Evolutionary conservation across 495 filamentous ascomycete genomes (phyloP).

Genomic region (Aspergillus egyptiacus): DNA sequence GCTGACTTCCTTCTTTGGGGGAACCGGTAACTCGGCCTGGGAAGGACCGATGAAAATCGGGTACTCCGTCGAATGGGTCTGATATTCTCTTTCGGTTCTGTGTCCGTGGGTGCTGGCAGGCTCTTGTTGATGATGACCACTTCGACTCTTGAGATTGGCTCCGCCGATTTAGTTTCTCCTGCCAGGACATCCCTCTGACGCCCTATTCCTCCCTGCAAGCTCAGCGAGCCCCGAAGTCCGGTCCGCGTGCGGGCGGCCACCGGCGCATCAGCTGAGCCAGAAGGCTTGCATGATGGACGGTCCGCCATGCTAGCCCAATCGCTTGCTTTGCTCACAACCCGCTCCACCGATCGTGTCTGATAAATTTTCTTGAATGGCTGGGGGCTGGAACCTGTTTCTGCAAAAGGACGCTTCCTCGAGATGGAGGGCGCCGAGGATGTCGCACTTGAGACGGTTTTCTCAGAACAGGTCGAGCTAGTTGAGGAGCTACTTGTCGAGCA

Average conservation of each 20-base stretch:
- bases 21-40: neutral
- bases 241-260: conserved; percentile 21
- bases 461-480: neutral
- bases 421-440: conserved; percentile 31
- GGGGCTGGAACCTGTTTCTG: conserved; percentile 13
- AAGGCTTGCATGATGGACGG: neutral
- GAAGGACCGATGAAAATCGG: conserved; percentile 3
- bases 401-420: conserved; percentile 20
- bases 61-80: conserved; percentile 6
- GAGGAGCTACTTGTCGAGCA: conserved; percentile 1
- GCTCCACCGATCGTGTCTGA: conserved; percentile 7
- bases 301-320: neutral
- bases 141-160: conserved; percentile 23
- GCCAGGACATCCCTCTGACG: neutral
- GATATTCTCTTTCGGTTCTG: neutral
- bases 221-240: conserved; percentile 6
- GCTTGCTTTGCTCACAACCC: neutral
- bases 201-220: conserved; percentile 2
- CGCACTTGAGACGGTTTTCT: conserved; percentile 10
- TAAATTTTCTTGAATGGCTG: conserved; percentile 27
- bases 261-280: conserved; percentile 12
- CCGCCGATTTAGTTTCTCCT: neutral
- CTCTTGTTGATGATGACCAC: conserved; percentile 35
- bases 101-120: neutral
- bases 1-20: conserved; percentile 1